Base-by-base conservation (phyloP, 768 basidiomycete genomes). In the Pisolithus albus region DNA sequence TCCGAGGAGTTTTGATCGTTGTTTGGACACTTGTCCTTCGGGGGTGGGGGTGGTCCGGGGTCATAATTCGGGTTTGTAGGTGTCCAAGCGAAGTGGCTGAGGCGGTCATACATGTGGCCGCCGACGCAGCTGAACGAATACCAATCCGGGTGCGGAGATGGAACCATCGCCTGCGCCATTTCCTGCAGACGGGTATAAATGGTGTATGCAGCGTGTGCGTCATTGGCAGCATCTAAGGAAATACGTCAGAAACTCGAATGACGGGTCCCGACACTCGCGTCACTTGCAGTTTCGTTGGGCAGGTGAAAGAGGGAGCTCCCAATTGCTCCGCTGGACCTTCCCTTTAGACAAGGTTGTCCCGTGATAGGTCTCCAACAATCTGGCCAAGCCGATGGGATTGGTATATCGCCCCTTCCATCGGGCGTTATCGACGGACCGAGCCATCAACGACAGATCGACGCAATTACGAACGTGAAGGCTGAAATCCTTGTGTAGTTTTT, bases 331-430 rank as follows among this genome's bases (percentile, higher is more conserved):
- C 28, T 75, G 76, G n/a, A 76, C 68, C 53, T 64, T 80, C 3
- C 82, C 84, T 59, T 91, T 91, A 2, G 60, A 49, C 23, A 91
- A 64, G 0, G 67, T 59, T 11, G 72, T 69, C 37, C 74, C 69
- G 53, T 82, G 72, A 50, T 89, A 91, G 1, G 68, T 66, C 56
- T 83, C 80, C n/a, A 82, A 70, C 0, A 91, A 73, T 16, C 82
- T 75, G 24, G 84, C 74, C 8, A 90, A 74, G 16, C 86, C 84
- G 36, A 91, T 74, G 9, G 75, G 70, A 5, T 60, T 52, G n/a
- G 64, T 73, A 58, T 86, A 89, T 52, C 71, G 77, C 38, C 86
- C 88, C 66, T 84, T 83, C 86, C 88, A 90, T 28, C 73, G 75
- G 6, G 69, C 69, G 56, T 85, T 84, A 60, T 90, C 88, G 41